Evolutionary conservation across 139 green algal species (phyloP).

Genomic region (Chlorella sp.): DNA sequence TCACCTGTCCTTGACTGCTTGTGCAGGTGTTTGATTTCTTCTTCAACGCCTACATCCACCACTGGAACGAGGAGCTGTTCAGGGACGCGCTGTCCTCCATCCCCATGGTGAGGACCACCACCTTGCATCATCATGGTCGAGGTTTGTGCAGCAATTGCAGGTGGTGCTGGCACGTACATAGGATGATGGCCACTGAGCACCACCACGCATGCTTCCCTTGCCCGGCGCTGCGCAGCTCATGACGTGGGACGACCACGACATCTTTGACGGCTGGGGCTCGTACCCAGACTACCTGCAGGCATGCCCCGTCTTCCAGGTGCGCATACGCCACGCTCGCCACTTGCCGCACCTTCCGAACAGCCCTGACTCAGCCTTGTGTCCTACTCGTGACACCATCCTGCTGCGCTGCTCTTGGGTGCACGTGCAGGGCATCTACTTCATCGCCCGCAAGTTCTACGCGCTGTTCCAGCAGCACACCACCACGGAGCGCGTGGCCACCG

Average conservation of each 20-base stretch:
- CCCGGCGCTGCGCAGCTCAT: slow-evolving; percentile 7
- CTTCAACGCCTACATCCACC: slow-evolving; percentile 24
- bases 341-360: too few relatives aligned
- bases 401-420: too few relatives aligned
- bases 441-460: slow-evolving; percentile 48
- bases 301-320: slow-evolving; percentile 44
- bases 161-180: too few relatives aligned
- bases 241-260: slow-evolving; percentile 35
- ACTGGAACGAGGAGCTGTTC: slow-evolving; percentile 17
- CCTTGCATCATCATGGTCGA: too few relatives aligned
- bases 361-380: neutral
- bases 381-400: neutral
- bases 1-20: neutral
- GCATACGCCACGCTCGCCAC: too few relatives aligned
- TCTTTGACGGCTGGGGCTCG: slow-evolving; percentile 54
- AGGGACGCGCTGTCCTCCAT: slow-evolving; percentile 22
- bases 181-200: too few relatives aligned
- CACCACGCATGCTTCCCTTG: too few relatives aligned
- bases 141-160: too few relatives aligned
- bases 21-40: slow-evolving; percentile 13
- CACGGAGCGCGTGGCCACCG: slow-evolving; percentile 7
- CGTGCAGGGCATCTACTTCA: slow-evolving; percentile 29
- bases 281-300: slow-evolving; percentile 46
- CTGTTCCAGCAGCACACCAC: slow-evolving; percentile 56
- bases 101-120: slow-evolving; percentile 20